These are phyloP conservation scores for Grosmannia serpens DNA, from an alignment of 2,329 filamentous ascomycete genomes.

Conservation along the genomic window DNA sequence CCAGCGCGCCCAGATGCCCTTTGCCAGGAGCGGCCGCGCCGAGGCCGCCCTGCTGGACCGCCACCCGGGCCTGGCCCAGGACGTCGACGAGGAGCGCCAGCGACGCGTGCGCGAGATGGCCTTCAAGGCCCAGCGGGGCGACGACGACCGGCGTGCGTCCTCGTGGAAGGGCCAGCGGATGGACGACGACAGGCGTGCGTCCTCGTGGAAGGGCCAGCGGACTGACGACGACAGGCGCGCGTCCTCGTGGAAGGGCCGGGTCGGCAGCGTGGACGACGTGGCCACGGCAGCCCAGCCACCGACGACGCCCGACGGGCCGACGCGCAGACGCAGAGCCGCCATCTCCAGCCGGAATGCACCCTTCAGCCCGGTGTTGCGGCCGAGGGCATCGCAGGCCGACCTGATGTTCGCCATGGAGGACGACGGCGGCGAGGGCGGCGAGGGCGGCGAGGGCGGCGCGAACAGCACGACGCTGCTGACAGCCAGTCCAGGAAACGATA, in stretches of 20 bases:
- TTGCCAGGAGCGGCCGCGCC: conserved; percentile 63
- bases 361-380: conserved; percentile 59
- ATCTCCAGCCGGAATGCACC: conserved; percentile 28
- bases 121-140: conserved; percentile 50
- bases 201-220: no score
- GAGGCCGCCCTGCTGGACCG: conserved; percentile 54
- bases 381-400: conserved; percentile 59
- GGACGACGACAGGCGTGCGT: no score
- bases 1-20: conserved; percentile 65
- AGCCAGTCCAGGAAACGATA: no score
- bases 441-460: no score
- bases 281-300: conserved; percentile 28
- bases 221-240: no score
- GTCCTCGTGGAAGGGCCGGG: no score
- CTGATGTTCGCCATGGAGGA: conserved; percentile 95
- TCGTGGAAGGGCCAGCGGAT: no score
- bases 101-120: conserved; percentile 66
- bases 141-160: conserved; percentile 56
- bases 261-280: conserved; percentile 55
- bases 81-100: conserved; percentile 58
- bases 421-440: conserved; percentile 33
- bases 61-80: conserved; percentile 49
- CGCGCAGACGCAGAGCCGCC: no score
- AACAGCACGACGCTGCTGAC: no score
- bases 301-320: no score